Evolutionary conservation across 345 rosid genomes (phyloP).

Genomic region (Capsella bursapastoris): DNA sequence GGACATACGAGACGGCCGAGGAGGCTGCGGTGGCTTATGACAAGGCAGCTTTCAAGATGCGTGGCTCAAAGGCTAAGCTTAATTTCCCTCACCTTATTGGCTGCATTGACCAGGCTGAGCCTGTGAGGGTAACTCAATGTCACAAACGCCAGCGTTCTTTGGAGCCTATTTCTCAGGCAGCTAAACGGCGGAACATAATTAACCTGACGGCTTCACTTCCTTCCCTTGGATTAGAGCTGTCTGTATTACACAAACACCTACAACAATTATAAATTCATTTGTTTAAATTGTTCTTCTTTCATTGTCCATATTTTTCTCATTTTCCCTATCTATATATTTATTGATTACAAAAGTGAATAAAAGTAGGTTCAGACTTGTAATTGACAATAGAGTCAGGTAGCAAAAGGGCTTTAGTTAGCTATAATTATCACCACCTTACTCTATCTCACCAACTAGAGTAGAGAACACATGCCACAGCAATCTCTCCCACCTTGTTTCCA

Average conservation of each 20-base stretch:
- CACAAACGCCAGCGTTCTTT: conserved; percentile 43
- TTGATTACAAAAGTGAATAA: not conserved
- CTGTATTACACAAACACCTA: conserved; percentile 20
- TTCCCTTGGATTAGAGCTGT: conserved; percentile 22
- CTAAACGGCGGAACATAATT: conserved; percentile 33
- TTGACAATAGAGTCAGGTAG: not conserved
- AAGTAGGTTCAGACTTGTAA: not conserved
- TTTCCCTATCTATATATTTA: not conserved
- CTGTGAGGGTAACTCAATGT: conserved; percentile 29
- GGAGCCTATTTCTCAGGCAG: conserved; percentile 17
- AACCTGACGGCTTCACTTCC: conserved; percentile 37
- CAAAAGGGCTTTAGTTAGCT: conserved; percentile 15
- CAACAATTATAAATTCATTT: not conserved
- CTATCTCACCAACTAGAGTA: not conserved
- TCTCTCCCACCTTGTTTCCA: conserved; percentile 42
- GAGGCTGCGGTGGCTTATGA: conserved; percentile 48
- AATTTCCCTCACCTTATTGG: conserved; percentile 48
- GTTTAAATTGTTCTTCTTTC: not conserved
- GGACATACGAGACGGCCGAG: conserved; percentile 52
- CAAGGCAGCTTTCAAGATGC: conserved; percentile 41
- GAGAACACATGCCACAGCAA: too few species aligned
- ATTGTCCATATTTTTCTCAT: not conserved
- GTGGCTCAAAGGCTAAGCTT: conserved; percentile 48
- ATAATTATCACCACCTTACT: conserved; percentile 3
- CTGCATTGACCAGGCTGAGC: conserved; percentile 9